A percentile compares a stretch with the other conserved stretches of the same genome.
phyloP scores from a whole-genome alignment of 2,329 filamentous ascomycete species.

The Phyllachora maydis region DNA sequence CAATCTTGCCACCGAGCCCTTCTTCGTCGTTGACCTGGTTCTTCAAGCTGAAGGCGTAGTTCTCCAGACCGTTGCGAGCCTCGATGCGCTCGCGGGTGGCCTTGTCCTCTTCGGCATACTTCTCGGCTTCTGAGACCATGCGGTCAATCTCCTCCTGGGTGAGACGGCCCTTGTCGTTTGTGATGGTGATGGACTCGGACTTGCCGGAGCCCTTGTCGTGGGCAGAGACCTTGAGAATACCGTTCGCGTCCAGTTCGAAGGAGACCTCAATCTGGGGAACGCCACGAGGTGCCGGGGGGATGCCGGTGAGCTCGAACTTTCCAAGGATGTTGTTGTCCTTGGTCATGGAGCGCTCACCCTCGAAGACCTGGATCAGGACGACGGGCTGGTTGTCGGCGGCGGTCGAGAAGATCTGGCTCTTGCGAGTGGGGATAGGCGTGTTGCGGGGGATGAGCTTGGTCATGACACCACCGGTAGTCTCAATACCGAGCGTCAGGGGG shows the following conservation, averaged over 20 bases:
- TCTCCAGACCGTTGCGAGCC: constrained; percentile 90
- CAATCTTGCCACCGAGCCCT: constrained; percentile 93
- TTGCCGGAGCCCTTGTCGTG: constrained; percentile 98
- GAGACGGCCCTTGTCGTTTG: constrained; percentile 97
- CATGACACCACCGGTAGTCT: constrained; percentile 96
- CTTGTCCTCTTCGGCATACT: constrained; percentile 99
- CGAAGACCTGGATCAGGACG: constrained; percentile 86
- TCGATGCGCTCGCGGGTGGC: constrained; percentile 93
- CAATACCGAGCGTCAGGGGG: constrained; percentile 88
- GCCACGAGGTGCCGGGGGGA: constrained; percentile 84
- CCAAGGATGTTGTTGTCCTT: constrained; percentile 96
- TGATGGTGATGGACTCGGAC: constrained; percentile 94
- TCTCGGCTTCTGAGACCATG: constrained; percentile 96
- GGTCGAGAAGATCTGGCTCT: constrained; percentile 95
- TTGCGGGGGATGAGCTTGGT: constrained; percentile 90
- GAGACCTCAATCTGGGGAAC: constrained; percentile 97
- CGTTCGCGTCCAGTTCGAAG: constrained; percentile 95
- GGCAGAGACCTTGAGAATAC: constrained; percentile 91
- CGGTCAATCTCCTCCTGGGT: constrained; percentile 95
- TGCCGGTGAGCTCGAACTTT: constrained; percentile 95
- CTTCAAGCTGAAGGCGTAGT: constrained; percentile 98
- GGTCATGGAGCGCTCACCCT: constrained; percentile 84
- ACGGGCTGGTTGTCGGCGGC: constrained; percentile 93
- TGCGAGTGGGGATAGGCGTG: constrained; percentile 86
- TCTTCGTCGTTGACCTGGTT: constrained; percentile 97